Base-by-base conservation (phyloP, 441 rosid species). In the Adansonia rubrostipa region DNA sequence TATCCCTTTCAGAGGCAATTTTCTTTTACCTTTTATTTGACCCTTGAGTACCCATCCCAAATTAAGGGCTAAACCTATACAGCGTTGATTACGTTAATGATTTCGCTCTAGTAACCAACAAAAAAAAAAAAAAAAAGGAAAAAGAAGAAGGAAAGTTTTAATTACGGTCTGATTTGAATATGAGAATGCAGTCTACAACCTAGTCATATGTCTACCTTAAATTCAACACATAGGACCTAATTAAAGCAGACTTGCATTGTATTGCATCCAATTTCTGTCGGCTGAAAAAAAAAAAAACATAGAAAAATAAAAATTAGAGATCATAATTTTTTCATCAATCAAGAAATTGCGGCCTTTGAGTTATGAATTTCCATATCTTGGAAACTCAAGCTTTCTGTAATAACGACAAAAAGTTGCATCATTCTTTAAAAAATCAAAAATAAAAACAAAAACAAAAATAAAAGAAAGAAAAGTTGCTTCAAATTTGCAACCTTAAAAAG, bases 181-280 rank as follows among this genome's bases (percentile, higher is more conserved):
- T 11, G 63, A 61, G 28, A 28, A 24, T 4, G 2, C 1, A 63
- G 47, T 14, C 45, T 33, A 6, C 17, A 13, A 62, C 6, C 14
- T 51, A 17, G 47, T 28, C 61, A 71, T 51, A 8, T 24, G n/a
- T 42, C 33, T 28, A n/a, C 6, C 11, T 28, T 24, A 45, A 71
- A 8, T 51, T 71, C 61, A 71, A 71, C 15, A 51, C 15, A 28
- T 51, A 13, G 3, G 74, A 71, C 74, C 74, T 71, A 8, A 44
- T 19, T 67, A 44, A 42, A 60, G 10, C 56, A 14, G 8, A 20
- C 9, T 5, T 48, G 33, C 6, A 69, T 14, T 28, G 33, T 28
- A 50, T 8, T 8, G 3, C 63, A 6, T 58, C 3, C 20, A 70
- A 50, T 9, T 70, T 51, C 28, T 9, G 45, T 28, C 45, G 44